Percentiles rank a stretch among this genome's conserved stretches.
These are phyloP conservation scores for Vitis vinifera DNA, from an alignment of 164 flowering plant genomes.

Conservation along the genomic window ASM3070453v1 NC_081823.1:7504001-7504500, in stretches of 20 bases:
- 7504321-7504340: not conserved
- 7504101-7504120: constrained; percentile 71
- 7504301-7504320: not conserved
- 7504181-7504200: constrained; percentile 39
- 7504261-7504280: no score
- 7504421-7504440: not conserved
- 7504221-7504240: not conserved
- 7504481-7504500: no score
- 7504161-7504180: constrained; percentile 90
- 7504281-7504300: no score
- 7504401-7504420: not conserved
- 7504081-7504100: constrained; percentile 71
- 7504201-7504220: not conserved
- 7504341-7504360: not conserved
- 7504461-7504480: no score
- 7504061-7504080: constrained; percentile 86
- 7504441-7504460: not conserved
- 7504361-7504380: not conserved
- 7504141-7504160: constrained; percentile 97
- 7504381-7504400: not conserved
- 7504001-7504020: constrained; percentile 86
- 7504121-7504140: constrained; percentile 64
- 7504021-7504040: constrained; percentile 80
- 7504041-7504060: constrained; percentile 84
- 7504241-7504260: not conserved